These are phyloP conservation scores for Lipomyces mesembrius DNA, from an alignment of 805 yeast genomes.

Conservation along the genomic window DNA sequence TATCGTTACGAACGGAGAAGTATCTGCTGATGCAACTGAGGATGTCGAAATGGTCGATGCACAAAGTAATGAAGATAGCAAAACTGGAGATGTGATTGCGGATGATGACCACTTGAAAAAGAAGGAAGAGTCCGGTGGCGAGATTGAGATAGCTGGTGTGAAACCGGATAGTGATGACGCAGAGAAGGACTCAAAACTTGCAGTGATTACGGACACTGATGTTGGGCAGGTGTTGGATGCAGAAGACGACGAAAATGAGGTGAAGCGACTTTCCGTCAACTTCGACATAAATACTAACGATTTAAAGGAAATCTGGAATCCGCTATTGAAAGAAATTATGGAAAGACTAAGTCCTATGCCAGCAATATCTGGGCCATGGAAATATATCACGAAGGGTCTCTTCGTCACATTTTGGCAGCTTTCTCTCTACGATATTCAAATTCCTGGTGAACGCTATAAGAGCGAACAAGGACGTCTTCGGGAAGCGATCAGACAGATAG, in stretches of 20 bases:
- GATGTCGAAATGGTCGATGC: conserved; percentile 10
- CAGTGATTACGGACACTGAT: conserved; percentile 57
- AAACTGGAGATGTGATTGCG: conserved; percentile 1
- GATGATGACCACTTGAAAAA: conserved; percentile 39
- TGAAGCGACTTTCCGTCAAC: background rate
- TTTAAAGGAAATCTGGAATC: conserved; percentile 51
- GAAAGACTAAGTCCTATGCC: conserved; percentile 41
- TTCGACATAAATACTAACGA: conserved; percentile 19
- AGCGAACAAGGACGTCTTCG: conserved; percentile 52
- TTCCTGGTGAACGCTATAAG: conserved; percentile 56
- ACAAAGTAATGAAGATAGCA: conserved; percentile 1
- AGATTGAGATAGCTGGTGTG: conserved; percentile 44
- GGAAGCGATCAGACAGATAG: conserved; percentile 38
- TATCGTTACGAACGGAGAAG: conserved; percentile 1
- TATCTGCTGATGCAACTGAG: conserved; percentile 7
- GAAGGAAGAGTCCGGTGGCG: conserved; percentile 35
- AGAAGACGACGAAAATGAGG: conserved; percentile 6
- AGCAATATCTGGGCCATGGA: conserved; percentile 41
- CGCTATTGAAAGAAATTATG: conserved; percentile 46
- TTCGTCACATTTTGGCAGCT: conserved; percentile 74
- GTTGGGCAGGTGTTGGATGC: background rate
- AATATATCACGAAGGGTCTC: conserved; percentile 48
- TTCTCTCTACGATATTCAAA: conserved; percentile 71
- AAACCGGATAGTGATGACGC: conserved; percentile 67
- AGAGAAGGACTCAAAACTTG: conserved; percentile 53